Evolutionary conservation across 768 basidiomycete species (phyloP).

Genomic region (Rossbeevera mucosa): DNA sequence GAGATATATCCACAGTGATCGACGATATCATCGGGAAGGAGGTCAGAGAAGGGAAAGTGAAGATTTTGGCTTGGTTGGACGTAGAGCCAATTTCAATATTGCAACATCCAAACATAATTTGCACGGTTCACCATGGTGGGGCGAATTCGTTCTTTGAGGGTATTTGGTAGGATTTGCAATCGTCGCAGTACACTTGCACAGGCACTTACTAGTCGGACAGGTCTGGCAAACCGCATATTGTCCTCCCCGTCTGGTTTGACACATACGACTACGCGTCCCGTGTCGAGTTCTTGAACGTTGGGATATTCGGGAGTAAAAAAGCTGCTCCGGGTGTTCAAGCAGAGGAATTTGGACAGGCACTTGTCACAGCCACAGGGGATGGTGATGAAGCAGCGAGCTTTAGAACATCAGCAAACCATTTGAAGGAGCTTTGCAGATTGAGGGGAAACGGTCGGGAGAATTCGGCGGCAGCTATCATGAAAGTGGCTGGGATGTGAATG

Average conservation of each 20-base stretch:
- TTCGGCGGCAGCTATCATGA: background rate
- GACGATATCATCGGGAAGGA: constrained; percentile 4
- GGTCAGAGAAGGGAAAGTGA: constrained; percentile 7
- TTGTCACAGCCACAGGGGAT: constrained; percentile 4
- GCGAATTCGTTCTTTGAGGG: constrained; percentile 6
- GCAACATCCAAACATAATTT: constrained; percentile 3
- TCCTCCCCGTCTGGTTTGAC: constrained; percentile 14
- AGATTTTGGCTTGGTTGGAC: constrained; percentile 10
- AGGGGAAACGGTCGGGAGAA: constrained; percentile 4
- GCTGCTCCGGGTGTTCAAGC: constrained; percentile 1
- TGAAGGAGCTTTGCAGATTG: constrained; percentile 2
- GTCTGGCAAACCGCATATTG: background rate
- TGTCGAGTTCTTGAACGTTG: constrained; percentile 7
- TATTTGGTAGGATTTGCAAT: background rate
- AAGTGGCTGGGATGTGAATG: background rate
- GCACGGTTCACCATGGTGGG: constrained; percentile 3
- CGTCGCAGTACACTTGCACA: too few relatives aligned
- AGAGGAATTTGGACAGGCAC: constrained; percentile 6
- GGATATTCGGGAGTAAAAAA: constrained; percentile 1
- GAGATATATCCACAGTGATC: background rate
- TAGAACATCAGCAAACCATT: constrained; percentile 2
- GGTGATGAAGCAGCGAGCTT: constrained; percentile 2
- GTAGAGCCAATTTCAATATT: constrained; percentile 12
- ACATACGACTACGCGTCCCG: constrained; percentile 6
- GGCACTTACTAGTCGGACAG: too few relatives aligned